Evolutionary conservation across 2,329 filamentous ascomycete genomes (phyloP).

Genomic region (Alternaria sp.): DNA sequence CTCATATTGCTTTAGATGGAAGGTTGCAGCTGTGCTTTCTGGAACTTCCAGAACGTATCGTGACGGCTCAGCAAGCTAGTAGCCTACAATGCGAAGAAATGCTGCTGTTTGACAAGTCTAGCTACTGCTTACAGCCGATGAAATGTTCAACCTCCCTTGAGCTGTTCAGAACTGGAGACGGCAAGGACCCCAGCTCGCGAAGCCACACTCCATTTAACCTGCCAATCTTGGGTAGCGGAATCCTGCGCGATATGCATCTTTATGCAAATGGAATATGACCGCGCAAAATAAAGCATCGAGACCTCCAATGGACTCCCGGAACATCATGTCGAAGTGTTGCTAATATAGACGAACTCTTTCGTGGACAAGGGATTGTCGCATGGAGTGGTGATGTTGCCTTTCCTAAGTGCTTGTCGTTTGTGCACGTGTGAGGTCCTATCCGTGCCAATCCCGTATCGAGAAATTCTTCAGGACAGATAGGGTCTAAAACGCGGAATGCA

Average conservation of each 20-base stretch:
- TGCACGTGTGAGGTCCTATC: neutral
- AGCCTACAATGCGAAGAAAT: neutral
- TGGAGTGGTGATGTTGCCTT: neutral
- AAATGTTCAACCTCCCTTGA: neutral
- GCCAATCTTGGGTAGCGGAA: conserved; percentile 10
- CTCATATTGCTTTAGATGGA: conserved; percentile 5
- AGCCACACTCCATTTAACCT: conserved; percentile 2
- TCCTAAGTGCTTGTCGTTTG: neutral
- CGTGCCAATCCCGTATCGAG: neutral
- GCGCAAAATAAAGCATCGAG: neutral
- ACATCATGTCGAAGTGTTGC: neutral
- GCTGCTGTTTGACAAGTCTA: neutral
- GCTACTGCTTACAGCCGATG: neutral
- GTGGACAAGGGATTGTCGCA: neutral
- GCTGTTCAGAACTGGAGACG: neutral
- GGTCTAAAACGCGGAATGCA: neutral
- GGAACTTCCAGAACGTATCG: neutral
- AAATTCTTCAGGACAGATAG: neutral
- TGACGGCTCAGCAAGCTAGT: neutral
- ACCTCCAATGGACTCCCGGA: neutral
- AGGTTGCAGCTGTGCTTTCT: neutral
- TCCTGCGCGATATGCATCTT: conserved; percentile 9
- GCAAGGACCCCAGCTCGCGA: neutral
- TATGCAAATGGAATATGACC: conserved; percentile 2
- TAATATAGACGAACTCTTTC: neutral